These are phyloP conservation scores for Vitis hybrid DNA, from an alignment of 177 flowering plant genomes.

Conservation along the genomic window DNA sequence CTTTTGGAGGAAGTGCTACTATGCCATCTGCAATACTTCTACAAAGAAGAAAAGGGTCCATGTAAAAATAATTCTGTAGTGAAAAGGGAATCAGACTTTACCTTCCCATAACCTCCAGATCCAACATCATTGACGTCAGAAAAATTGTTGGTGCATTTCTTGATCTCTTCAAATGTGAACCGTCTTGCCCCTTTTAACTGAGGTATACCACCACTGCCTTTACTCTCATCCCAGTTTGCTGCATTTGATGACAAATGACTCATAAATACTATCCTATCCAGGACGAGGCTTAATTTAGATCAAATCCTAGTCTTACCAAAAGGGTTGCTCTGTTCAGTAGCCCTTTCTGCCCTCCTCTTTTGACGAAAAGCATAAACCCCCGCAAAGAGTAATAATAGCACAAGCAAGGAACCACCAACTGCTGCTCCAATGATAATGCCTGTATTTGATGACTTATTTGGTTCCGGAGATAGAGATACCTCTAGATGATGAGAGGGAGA, in stretches of 20 bases:
- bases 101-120: conserved; percentile 75
- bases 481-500: conserved; percentile 17
- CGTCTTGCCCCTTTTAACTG: conserved; percentile 53
- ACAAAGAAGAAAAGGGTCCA: too few species aligned
- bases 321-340: conserved; percentile 32
- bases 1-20: too few species aligned
- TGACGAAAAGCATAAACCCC: conserved; percentile 40
- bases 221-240: conserved; percentile 43
- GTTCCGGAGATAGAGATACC: neutral
- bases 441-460: conserved; percentile 11
- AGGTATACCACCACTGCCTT: conserved; percentile 37
- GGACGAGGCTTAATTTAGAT: neutral
- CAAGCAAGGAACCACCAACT: conserved; percentile 38
- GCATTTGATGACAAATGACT: conserved; percentile 13
- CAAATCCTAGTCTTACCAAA: conserved; percentile 34
- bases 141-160: conserved; percentile 55
- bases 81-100: neutral
- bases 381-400: conserved; percentile 28
- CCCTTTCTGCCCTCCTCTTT: conserved; percentile 40
- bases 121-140: conserved; percentile 57
- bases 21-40: too few species aligned
- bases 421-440: conserved; percentile 42
- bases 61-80: too few species aligned
- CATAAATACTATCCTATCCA: neutral
- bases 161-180: conserved; percentile 53